These are phyloP conservation scores for Vigna angularis DNA, from an alignment of 306 rosid species.

Conservation along the genomic window DNA sequence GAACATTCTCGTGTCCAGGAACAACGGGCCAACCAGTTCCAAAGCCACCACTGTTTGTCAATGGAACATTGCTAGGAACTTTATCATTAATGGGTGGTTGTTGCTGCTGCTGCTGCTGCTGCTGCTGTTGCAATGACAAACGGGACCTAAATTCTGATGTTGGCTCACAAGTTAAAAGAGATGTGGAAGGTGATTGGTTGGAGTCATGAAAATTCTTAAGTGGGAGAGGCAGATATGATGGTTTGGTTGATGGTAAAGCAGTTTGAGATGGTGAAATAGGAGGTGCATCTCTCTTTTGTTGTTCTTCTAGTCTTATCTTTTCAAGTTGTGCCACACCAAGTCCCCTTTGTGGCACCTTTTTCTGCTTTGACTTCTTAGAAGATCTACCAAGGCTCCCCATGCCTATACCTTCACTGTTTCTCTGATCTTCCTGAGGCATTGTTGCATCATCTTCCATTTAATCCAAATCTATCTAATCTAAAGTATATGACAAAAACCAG, in stretches of 20 bases:
- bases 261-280: constrained; percentile 43
- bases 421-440: constrained; percentile 70
- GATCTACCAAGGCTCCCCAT: constrained; percentile 44
- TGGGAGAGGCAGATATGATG: constrained; percentile 50
- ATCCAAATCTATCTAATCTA: neutral
- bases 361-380: constrained; percentile 64
- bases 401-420: constrained; percentile 37
- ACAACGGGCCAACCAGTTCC: constrained; percentile 42
- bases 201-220: constrained; percentile 50
- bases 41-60: constrained; percentile 48
- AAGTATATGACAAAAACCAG: neutral
- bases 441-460: constrained; percentile 54
- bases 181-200: constrained; percentile 48
- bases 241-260: constrained; percentile 49
- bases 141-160: constrained; percentile 48
- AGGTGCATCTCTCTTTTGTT: constrained; percentile 53
- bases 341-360: constrained; percentile 88
- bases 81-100: constrained; percentile 29
- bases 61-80: constrained; percentile 45
- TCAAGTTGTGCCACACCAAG: constrained; percentile 95
- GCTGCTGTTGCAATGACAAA: constrained; percentile 40
- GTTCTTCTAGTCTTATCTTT: constrained; percentile 76
- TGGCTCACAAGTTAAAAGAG: constrained; percentile 47
- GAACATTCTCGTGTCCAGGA: constrained; percentile 48
- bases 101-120: neutral